A percentile compares a stretch with the other conserved stretches of the same genome.
Conservation (phyloP, 2,329 filamentous ascomycete species). For the Colletotrichum somersetense region DNA sequence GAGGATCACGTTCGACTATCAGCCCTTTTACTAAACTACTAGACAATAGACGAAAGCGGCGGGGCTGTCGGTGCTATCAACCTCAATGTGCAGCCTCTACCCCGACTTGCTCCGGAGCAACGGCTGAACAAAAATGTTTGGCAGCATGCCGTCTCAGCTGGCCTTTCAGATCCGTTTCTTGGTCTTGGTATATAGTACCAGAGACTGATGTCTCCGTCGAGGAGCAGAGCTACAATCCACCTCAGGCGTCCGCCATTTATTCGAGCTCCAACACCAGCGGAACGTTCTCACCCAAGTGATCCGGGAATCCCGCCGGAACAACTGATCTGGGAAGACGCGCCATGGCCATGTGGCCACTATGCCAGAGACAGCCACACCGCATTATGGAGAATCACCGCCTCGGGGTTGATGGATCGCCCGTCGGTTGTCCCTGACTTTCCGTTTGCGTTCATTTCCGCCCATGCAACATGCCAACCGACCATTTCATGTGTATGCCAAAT, state of each 20-base stretch:
- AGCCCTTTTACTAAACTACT: not conserved
- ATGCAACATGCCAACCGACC: not conserved
- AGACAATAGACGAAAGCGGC: not conserved
- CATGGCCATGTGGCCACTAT: no score
- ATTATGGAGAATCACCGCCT: not conserved
- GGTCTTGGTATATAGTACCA: not conserved
- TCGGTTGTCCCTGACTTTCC: not conserved
- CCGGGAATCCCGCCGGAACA: not conserved
- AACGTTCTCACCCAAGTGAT: not conserved
- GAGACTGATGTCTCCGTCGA: not conserved
- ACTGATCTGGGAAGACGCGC: not conserved
- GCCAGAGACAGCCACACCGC: not conserved
- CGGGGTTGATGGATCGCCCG: not conserved
- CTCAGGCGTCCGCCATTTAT: not conserved
- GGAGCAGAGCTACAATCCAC: not conserved
- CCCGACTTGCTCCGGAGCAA: not conserved
- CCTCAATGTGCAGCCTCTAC: not conserved
- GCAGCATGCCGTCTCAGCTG: not conserved
- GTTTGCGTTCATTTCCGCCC: slow-evolving; percentile 1
- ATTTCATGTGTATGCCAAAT: not conserved
- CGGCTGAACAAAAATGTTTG: no score
- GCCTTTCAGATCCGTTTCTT: not conserved
- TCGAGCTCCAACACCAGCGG: not conserved
- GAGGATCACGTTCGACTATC: not conserved
- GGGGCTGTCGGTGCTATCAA: not conserved